These are phyloP conservation scores for Auricularia sp. DNA, from an alignment of 768 basidiomycete genomes.

Conservation along the genomic window DNA sequence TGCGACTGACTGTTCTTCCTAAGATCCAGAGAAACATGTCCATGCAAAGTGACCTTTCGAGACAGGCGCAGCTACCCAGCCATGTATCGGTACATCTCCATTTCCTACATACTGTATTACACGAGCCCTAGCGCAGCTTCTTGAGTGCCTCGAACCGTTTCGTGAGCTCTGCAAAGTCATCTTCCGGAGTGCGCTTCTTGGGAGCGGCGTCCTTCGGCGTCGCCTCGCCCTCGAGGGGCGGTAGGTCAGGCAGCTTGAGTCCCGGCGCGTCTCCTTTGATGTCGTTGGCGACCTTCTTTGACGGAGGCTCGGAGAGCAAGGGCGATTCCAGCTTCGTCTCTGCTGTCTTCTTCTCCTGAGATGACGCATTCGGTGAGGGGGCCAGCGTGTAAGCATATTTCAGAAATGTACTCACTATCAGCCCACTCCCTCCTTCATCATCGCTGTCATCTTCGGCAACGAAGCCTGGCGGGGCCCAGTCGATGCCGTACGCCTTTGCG, in stretches of 20 bases:
- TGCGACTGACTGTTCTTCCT: too few relatives aligned
- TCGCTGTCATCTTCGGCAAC: slow-evolving; percentile 14
- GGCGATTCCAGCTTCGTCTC: slow-evolving; percentile 13
- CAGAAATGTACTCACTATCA: slow-evolving; percentile 28
- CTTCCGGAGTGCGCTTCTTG: slow-evolving; percentile 33
- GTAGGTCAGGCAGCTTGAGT: slow-evolving; percentile 41
- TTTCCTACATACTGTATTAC: too few relatives aligned
- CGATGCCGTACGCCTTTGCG: slow-evolving; percentile 73
- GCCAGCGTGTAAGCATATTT: neutral
- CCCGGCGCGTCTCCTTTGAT: slow-evolving; percentile 20
- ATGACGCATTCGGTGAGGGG: neutral
- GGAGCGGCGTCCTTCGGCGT: slow-evolving; percentile 16
- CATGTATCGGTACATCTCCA: too few relatives aligned
- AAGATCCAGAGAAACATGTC: too few relatives aligned
- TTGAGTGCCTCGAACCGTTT: slow-evolving; percentile 82
- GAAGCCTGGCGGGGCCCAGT: slow-evolving; percentile 42
- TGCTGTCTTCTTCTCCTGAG: neutral
- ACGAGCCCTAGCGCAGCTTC: slow-evolving; percentile 28
- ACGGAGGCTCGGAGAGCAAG: slow-evolving; percentile 15
- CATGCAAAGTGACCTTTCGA: too few relatives aligned
- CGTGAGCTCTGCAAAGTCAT: slow-evolving; percentile 67
- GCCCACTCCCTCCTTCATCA: slow-evolving; percentile 24
- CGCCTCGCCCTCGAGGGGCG: slow-evolving; percentile 39
- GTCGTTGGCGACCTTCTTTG: slow-evolving; percentile 13
- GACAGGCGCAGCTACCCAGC: too few relatives aligned